Base-by-base conservation (phyloP, 805 yeast genomes). In the Wickerhamiella domercqiae region DNA sequence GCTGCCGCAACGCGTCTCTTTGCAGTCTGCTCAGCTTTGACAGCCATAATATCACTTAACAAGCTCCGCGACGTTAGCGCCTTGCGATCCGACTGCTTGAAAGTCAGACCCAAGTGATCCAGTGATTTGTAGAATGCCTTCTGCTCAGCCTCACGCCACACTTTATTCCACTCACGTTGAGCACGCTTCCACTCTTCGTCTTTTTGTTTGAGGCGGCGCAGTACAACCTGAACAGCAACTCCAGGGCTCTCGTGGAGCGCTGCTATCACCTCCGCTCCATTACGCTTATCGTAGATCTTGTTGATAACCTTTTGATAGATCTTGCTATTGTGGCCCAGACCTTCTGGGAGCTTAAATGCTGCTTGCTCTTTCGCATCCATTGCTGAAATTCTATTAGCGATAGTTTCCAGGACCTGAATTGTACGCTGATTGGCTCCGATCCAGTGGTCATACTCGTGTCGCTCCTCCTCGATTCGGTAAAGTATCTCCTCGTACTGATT, bases 171-270 rank as follows among this genome's bases (percentile, higher is more conserved):
- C 56, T 90, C 97, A 50, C 97, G 73, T 52, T 87, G 98, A 2
- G 95, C 86, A 44, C 95, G 73, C 58, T 83, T 80, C 99, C 99
- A 90, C 60, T 90, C 98, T 59, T 90, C 97, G 55, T 90, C 97
- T 60, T 90, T 90, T 60, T 90, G 97, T 60, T 90, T 90, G 55
- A 90, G 70, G 53, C 99, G 73, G 49, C 78, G 81, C 57, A 90
- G 65, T 11, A 90, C 93, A 41, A 90, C 75, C 1, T 98, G 97
- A 25, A 90, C 90, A 0, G 98, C 93, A 37, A 86, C 74, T 2
- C 90, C 84, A 2, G 99, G 99, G 51, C 80, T 79, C 50, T 86
- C 94, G 55, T 87, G 96, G 34, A 90, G 63, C 3, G 97, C 95
- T 51, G 84, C 94, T 51, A 90, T 82, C 16, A 90, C 95, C 61